These are phyloP conservation scores for Pichia paraexigua DNA, from an alignment of 805 yeast genomes.

Conservation along the genomic window DNA sequence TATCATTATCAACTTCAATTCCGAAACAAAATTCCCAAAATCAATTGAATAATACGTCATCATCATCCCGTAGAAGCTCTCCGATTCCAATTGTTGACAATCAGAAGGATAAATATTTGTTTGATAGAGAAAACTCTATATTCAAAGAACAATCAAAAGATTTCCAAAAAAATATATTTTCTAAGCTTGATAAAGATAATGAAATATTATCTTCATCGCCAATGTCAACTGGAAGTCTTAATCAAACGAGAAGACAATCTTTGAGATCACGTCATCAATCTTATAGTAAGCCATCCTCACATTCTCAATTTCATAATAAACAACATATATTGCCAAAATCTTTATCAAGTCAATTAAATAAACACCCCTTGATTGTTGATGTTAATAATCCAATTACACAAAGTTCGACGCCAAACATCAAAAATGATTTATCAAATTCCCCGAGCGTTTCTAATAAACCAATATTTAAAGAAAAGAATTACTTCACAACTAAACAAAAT, in stretches of 20 bases:
- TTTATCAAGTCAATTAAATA: neutral
- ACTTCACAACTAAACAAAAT: conserved; percentile 1
- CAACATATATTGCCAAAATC: neutral
- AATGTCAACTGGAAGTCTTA: neutral
- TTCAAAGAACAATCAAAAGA: neutral
- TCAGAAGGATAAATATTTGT: neutral
- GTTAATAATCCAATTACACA: neutral
- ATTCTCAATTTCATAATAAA: neutral
- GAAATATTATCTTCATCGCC: neutral
- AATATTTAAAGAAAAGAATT: conserved; percentile 6
- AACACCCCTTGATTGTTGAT: neutral
- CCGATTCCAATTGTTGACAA: neutral
- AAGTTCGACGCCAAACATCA: neutral
- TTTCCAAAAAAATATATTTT: neutral
- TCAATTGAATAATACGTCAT: neutral
- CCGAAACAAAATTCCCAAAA: neutral
- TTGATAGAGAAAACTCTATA: neutral
- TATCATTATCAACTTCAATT: neutral
- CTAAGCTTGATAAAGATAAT: neutral
- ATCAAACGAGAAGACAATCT: neutral
- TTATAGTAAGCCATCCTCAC: neutral
- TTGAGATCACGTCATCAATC: neutral
- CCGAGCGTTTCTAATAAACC: neutral
- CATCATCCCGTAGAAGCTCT: neutral
- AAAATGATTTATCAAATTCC: neutral